Evolutionary conservation across 495 filamentous ascomycete genomes (phyloP).

Genomic region (Glutinoglossum americanum): DNA sequence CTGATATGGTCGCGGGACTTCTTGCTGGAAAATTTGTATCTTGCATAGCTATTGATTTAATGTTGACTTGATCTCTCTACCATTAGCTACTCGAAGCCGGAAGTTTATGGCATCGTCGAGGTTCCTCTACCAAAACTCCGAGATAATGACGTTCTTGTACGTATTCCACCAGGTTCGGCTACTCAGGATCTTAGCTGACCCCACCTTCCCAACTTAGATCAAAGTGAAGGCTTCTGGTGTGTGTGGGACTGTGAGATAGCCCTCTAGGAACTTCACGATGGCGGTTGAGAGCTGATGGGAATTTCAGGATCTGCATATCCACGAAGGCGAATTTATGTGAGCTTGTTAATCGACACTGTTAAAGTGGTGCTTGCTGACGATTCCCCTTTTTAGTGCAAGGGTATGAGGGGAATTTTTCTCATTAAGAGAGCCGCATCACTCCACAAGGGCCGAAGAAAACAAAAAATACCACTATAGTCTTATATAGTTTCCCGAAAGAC

Average conservation of each 20-base stretch:
- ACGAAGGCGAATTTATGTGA: slow-evolving; percentile 3
- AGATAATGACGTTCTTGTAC: slow-evolving; percentile 35
- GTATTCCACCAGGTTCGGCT: neutral
- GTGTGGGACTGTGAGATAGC: slow-evolving; percentile 34
- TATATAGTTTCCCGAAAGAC: neutral
- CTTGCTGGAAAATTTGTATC: neutral
- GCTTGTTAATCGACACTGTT: neutral
- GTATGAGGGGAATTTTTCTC: too few species aligned
- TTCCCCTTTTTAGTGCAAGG: neutral
- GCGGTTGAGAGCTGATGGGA: neutral
- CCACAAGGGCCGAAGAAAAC: neutral
- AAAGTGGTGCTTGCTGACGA: neutral
- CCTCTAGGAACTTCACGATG: neutral
- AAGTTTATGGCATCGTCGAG: slow-evolving; percentile 33
- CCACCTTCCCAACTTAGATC: slow-evolving; percentile 12
- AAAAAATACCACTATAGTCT: too few species aligned
- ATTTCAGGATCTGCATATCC: slow-evolving; percentile 5
- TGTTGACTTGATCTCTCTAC: slow-evolving; percentile 6
- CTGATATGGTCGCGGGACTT: neutral
- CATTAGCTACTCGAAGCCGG: slow-evolving; percentile 37
- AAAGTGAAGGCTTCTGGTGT: slow-evolving; percentile 49
- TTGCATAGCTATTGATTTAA: too few species aligned
- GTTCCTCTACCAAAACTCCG: slow-evolving; percentile 37
- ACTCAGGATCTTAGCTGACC: neutral
- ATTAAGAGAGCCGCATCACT: neutral